phyloP scores from a whole-genome alignment of 768 basidiomycete genomes.

The Phaeotremella skinneri region DNA sequence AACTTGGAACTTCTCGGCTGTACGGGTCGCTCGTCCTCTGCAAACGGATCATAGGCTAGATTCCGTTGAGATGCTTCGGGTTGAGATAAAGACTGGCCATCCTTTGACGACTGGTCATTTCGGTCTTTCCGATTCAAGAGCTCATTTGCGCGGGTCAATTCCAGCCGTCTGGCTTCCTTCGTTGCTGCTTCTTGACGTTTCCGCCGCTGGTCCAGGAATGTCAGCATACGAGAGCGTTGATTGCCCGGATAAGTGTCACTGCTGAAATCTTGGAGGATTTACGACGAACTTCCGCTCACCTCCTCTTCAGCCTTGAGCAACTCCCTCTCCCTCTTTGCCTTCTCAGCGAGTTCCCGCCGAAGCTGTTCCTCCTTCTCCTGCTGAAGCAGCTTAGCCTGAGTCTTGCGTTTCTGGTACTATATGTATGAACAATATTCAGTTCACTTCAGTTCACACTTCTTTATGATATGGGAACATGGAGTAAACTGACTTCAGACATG shows the following conservation, averaged over 20 bases:
- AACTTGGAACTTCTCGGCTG: background rate
- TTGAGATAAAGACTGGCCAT: conserved; percentile 7
- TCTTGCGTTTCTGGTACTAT: conserved; percentile 39
- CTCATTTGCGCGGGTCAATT: conserved; percentile 36
- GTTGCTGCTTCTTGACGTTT: conserved; percentile 32
- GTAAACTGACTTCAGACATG: conserved; percentile 25
- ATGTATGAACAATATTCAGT: too few relatives aligned
- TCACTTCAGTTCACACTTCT: too few relatives aligned
- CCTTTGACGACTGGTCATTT: background rate
- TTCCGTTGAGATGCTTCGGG: background rate
- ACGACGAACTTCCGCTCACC: conserved; percentile 16
- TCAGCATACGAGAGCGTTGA: background rate
- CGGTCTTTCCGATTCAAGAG: conserved; percentile 18
- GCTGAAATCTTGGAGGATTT: background rate
- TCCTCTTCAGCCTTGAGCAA: conserved; percentile 35
- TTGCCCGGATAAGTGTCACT: background rate
- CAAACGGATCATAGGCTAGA: conserved; percentile 41
- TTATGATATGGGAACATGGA: too few relatives aligned
- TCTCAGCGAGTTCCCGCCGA: conserved; percentile 30
- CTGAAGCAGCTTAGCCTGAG: conserved; percentile 31
- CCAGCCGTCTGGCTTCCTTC: conserved; percentile 33
- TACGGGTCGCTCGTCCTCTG: conserved; percentile 32
- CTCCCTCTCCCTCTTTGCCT: conserved; percentile 34
- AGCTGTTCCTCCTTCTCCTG: conserved; percentile 35
- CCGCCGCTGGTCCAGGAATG: conserved; percentile 13